Evolutionary conservation across 2,329 filamentous ascomycete genomes (phyloP).

Genomic region (Cadophora sp.): DNA sequence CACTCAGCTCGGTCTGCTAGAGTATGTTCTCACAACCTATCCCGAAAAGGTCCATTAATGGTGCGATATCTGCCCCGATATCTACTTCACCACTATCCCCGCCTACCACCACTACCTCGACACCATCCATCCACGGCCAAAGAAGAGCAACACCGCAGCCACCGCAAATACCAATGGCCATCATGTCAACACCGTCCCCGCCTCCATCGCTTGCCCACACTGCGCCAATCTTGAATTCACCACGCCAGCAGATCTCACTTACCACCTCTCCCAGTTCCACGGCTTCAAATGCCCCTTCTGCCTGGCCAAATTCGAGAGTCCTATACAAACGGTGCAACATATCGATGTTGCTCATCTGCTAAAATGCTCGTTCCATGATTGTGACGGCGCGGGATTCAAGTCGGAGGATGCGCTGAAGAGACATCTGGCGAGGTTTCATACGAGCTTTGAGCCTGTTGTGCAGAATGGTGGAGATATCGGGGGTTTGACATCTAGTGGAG

Average conservation of each 20-base stretch:
- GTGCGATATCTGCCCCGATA: background rate
- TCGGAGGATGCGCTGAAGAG: background rate
- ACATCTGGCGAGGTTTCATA: constrained; percentile 5
- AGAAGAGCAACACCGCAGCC: background rate
- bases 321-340: background rate
- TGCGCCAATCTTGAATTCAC: background rate
- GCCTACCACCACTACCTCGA: background rate
- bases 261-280: background rate
- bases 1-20: background rate
- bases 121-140: background rate
- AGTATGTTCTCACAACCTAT: background rate
- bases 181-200: background rate
- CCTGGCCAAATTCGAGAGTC: background rate
- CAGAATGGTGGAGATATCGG: background rate
- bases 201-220: background rate
- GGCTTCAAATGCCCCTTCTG: constrained; percentile 5
- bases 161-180: background rate
- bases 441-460: background rate
- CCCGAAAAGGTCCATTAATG: background rate
- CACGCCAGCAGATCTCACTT: background rate
- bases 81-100: background rate
- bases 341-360: background rate
- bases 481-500: background rate
- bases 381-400: background rate
- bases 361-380: constrained; percentile 5